phyloP scores from a whole-genome alignment of 108 stramenopile genomes.

The Stephanodiscus triporus region DNA sequence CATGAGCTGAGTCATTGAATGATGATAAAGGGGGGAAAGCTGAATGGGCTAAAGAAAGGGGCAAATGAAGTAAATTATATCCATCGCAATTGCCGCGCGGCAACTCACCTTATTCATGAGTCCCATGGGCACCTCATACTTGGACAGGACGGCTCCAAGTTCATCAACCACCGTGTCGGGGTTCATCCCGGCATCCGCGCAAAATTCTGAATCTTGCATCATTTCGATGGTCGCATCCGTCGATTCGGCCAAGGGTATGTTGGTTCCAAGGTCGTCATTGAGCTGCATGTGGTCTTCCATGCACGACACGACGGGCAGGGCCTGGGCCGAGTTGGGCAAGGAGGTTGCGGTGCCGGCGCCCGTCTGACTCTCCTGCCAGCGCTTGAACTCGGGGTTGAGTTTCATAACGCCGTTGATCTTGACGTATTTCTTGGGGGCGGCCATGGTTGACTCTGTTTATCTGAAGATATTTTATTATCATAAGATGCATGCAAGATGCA shows the following conservation, averaged over 20 bases:
- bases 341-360: too few relatives aligned
- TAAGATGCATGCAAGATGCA: too few relatives aligned
- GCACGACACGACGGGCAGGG: constrained; percentile 46
- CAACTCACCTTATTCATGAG: constrained; percentile 47
- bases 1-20: constrained; percentile 24
- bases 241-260: constrained; percentile 49
- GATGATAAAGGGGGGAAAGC: background rate
- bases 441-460: too few relatives aligned
- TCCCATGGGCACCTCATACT: constrained; percentile 66
- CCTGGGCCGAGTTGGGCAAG: too few relatives aligned
- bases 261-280: constrained; percentile 17
- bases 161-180: constrained; percentile 52
- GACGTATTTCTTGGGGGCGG: constrained; percentile 59
- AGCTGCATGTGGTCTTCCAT: constrained; percentile 41
- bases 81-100: background rate
- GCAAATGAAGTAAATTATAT: too few relatives aligned
- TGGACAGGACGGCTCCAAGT: constrained; percentile 42
- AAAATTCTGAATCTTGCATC: constrained; percentile 63
- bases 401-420: constrained; percentile 65
- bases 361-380: constrained; percentile 46
- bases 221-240: constrained; percentile 60
- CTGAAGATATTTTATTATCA: too few relatives aligned
- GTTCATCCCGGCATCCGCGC: constrained; percentile 49
- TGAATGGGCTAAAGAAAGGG: too few relatives aligned
- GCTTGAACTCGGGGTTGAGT: constrained; percentile 56